A percentile compares a stretch with the other conserved stretches of the same genome.
These are phyloP conservation scores for Ascodesmis nigricans DNA, from an alignment of 495 filamentous ascomycete species.

Conservation along the genomic window DNA sequence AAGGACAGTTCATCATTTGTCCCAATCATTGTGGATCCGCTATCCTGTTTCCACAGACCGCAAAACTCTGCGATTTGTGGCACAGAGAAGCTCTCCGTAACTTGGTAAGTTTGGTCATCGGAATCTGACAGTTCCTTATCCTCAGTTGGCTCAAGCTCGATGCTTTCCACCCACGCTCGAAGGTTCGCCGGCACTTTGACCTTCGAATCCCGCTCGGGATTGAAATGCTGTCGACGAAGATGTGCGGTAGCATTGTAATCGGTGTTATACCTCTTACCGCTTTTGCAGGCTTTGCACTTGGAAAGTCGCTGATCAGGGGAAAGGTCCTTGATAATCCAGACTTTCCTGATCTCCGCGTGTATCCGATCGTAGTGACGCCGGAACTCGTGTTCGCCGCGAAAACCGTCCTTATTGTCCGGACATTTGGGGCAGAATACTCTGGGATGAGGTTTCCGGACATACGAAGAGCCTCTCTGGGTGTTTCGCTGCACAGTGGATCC, in stretches of 20 bases:
- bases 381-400: conserved; percentile 84
- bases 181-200: conserved; percentile 2
- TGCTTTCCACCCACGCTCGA: conserved; percentile 3
- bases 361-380: conserved; percentile 64
- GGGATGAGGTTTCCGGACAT: conserved; percentile 51
- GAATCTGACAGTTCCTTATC: too few relatives aligned
- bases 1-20: too few relatives aligned
- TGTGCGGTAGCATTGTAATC: conserved; percentile 96
- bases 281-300: conserved; percentile 71
- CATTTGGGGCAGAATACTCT: conserved; percentile 59
- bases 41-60: too few relatives aligned
- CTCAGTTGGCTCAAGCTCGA: too few relatives aligned
- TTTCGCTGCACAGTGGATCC: too few relatives aligned
- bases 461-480: too few relatives aligned
- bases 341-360: conserved; percentile 50
- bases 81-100: too few relatives aligned
- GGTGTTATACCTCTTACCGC: conserved; percentile 57
- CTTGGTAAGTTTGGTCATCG: too few relatives aligned
- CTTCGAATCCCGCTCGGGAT: conserved; percentile 24
- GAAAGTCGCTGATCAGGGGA: conserved; percentile 41
- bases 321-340: conserved; percentile 44
- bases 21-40: too few relatives aligned
- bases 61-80: too few relatives aligned
- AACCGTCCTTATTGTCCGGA: conserved; percentile 58
- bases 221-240: conserved; percentile 74